Evolutionary conservation across 1,284 basidiomycete genomes (phyloP).

Genomic region (Cryptococcus jaspeensis): DNA sequence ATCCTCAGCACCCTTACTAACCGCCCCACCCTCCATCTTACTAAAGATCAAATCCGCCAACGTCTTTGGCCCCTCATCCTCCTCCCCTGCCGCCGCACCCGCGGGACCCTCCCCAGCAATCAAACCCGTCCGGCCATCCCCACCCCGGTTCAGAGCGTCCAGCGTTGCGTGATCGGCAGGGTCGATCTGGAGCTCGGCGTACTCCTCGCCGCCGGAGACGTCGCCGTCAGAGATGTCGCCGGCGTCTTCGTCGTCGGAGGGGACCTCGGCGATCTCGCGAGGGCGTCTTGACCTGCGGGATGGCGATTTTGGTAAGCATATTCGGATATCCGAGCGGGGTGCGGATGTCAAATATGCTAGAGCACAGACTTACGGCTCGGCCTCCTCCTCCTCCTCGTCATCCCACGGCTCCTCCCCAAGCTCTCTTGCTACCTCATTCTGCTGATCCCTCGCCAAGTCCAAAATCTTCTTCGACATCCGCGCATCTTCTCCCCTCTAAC

Average conservation of each 20-base stretch:
- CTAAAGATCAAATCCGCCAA: slow-evolving; percentile 95
- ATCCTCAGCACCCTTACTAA: slow-evolving; percentile 52
- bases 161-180: slow-evolving; percentile 79
- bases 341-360: neutral
- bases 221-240: slow-evolving; percentile 47
- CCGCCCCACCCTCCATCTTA: slow-evolving; percentile 70
- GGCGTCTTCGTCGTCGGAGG: slow-evolving; percentile 43
- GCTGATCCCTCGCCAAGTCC: slow-evolving; percentile 87
- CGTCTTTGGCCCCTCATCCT: slow-evolving; percentile 58
- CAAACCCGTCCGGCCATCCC: neutral
- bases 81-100: slow-evolving; percentile 10
- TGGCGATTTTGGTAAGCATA: neutral
- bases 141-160: slow-evolving; percentile 60
- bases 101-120: neutral
- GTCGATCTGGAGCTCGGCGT: slow-evolving; percentile 69
- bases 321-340: neutral
- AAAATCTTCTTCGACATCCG: slow-evolving; percentile 88
- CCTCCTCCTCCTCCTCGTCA: slow-evolving; percentile 46
- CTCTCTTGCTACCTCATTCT: slow-evolving; percentile 77
- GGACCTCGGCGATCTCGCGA: slow-evolving; percentile 16
- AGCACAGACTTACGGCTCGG: slow-evolving; percentile 24
- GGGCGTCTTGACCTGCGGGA: slow-evolving; percentile 24
- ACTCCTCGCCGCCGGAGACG: slow-evolving; percentile 54
- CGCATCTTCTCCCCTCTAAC: slow-evolving; percentile 72
- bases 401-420: slow-evolving; percentile 47